Evolutionary conservation across 2,329 filamentous ascomycete genomes (phyloP), one percentile per base, ranked within the genome.

Genomic region (Colletotrichum eleusines): DNA sequence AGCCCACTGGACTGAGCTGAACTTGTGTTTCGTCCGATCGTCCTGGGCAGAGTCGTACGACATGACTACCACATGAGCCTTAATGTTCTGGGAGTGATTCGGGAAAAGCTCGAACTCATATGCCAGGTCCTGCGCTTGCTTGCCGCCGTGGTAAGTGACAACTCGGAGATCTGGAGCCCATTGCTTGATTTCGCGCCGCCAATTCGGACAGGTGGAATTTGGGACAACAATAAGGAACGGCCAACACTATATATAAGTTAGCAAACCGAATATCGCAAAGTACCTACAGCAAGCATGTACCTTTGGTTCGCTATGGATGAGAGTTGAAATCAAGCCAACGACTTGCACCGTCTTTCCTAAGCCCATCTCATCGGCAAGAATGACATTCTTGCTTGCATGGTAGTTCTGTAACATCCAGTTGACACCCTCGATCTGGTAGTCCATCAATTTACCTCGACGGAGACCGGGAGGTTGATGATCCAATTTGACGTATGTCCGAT

Each of bases 341-440:
- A 98, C 90, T 78, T 99, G 96, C 40, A 99, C 94, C 0, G 96
- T 99, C 83, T 99, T 99, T 40, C 96, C 96, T 2, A 99, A 88
- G 50, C 96, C 96, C 96, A 99, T 99, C 78, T 99, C 96, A 77
- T 99, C 96, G 0, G 96, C 96, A 8, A 98, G 87, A 69, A 98
- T 95, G 35, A 94, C 92, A 76, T 96, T 98, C 77, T 93, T 91
- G 74, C 91, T 87, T 61, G 88, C 86, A 76, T 94, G 92, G 85
- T 94, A 98, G 77, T 96, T 96, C 79, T 93, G 95, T 70, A 97
- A 91, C 2, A 99, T 88, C 95, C 96, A 99, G 76, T 98, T 98
- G 62, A 98, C 84, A 26, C 96, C 96, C 70, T 98, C 93, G 54
- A 97, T 83, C 78, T 99, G 96, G 76, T 99, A 98, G 42, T 90